phyloP scores from a whole-genome alignment of 495 filamentous ascomycete genomes.

The Penicillium ucsense region DNA sequence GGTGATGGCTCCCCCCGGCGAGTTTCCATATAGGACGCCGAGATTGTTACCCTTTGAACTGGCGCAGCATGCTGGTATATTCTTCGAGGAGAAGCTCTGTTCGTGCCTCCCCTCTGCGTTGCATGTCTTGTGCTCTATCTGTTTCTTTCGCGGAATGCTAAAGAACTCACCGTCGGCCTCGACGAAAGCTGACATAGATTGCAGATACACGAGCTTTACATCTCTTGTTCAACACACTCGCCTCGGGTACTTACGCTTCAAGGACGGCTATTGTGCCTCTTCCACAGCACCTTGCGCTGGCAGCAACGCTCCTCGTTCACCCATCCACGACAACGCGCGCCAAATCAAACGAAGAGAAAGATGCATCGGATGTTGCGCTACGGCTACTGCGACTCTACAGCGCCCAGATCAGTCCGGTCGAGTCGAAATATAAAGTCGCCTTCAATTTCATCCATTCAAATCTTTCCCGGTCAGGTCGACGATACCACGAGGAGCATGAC shows the following conservation, averaged over 20 bases:
- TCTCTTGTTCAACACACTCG: conserved; percentile 56
- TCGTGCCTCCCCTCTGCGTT: conserved; percentile 6
- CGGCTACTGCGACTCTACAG: conserved; percentile 49
- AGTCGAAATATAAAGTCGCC: conserved; percentile 39
- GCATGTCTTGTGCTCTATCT: not conserved
- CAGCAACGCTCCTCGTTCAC: conserved; percentile 59
- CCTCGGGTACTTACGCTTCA: conserved; percentile 39
- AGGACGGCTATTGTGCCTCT: conserved; percentile 39
- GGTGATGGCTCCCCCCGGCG: conserved; percentile 14
- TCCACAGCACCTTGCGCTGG: conserved; percentile 53
- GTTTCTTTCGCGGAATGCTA: not conserved
- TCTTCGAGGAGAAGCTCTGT: conserved; percentile 71
- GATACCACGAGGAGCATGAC: conserved; percentile 15
- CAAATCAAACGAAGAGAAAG: conserved; percentile 37
- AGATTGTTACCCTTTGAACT: conserved; percentile 51
- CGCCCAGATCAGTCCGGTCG: conserved; percentile 40
- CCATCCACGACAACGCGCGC: conserved; percentile 59
- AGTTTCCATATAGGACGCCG: conserved; percentile 38
- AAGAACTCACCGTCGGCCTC: not conserved
- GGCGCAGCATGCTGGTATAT: conserved; percentile 55
- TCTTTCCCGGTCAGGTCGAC: conserved; percentile 24
- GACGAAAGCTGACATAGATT: conserved; percentile 2
- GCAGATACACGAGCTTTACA: conserved; percentile 59
- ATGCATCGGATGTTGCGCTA: conserved; percentile 45
- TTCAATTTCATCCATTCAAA: conserved; percentile 42